phyloP scores from a whole-genome alignment of 2,329 filamentous ascomycete species.

The Pyricularia sp. region DNA sequence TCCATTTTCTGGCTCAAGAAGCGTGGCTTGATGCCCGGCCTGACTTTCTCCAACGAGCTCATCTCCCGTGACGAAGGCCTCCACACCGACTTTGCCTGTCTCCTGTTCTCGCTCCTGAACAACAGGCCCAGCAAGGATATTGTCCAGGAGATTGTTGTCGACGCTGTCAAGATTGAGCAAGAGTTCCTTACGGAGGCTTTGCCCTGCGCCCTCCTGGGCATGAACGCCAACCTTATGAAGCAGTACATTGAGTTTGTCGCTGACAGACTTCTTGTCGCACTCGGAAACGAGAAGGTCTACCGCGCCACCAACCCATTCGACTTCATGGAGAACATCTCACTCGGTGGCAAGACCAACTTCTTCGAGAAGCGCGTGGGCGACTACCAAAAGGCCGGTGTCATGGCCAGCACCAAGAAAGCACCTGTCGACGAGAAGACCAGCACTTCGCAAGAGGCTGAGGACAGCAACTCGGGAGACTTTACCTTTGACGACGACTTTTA shows the following conservation, averaged over 20 bases:
- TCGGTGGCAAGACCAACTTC: slow-evolving; percentile 99
- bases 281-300: slow-evolving; percentile 92
- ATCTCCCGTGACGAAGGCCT: slow-evolving; percentile 99
- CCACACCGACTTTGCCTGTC: slow-evolving; percentile 97
- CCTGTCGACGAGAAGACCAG: slow-evolving; percentile 27
- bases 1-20: slow-evolving; percentile 99
- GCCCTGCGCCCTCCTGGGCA: slow-evolving; percentile 83
- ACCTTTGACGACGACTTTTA: slow-evolving; percentile 96
- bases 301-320: slow-evolving; percentile 92
- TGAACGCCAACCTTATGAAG: slow-evolving; percentile 97
- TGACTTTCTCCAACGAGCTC: slow-evolving; percentile 98
- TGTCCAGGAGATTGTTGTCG: slow-evolving; percentile 78
- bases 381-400: slow-evolving; percentile 99
- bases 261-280: slow-evolving; percentile 80
- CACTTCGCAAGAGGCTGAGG: slow-evolving; percentile 32
- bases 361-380: slow-evolving; percentile 99
- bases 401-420: slow-evolving; percentile 76
- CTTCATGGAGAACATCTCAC: slow-evolving; percentile 99
- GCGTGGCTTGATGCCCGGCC: slow-evolving; percentile 94
- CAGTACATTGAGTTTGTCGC: slow-evolving; percentile 99
- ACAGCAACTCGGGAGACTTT: slow-evolving; percentile 64
- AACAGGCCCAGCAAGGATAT: slow-evolving; percentile 73
- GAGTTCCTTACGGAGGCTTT: slow-evolving; percentile 96
- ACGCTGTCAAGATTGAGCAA: slow-evolving; percentile 89
- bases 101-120: slow-evolving; percentile 94